Evolutionary conservation across 2,329 filamentous ascomycete species (phyloP).

Genomic region (Saccharata proteae): DNA sequence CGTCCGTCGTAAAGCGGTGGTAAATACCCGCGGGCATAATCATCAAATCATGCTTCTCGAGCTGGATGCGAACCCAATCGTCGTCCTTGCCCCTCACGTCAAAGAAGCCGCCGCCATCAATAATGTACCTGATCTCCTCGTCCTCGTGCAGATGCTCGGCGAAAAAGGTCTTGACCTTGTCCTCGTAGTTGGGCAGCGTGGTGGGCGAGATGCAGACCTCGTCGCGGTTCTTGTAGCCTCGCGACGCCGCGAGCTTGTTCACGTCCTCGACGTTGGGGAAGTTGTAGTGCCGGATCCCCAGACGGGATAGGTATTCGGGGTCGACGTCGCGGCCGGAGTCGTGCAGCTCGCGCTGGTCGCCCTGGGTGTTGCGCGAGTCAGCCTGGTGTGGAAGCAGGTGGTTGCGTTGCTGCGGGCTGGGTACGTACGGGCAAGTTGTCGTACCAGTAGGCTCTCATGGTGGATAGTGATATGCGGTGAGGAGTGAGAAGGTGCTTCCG

Average conservation of each 20-base stretch:
- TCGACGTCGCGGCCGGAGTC: slow-evolving; percentile 65
- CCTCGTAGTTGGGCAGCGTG: slow-evolving; percentile 83
- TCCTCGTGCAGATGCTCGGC: slow-evolving; percentile 94
- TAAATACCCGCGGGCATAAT: slow-evolving; percentile 93
- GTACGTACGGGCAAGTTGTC: slow-evolving; percentile 49
- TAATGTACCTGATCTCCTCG: slow-evolving; percentile 93
- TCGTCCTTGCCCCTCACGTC: slow-evolving; percentile 77
- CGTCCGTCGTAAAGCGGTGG: slow-evolving; percentile 92
- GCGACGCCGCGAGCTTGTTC: slow-evolving; percentile 58
- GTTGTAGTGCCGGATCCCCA: slow-evolving; percentile 72
- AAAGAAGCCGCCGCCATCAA: slow-evolving; percentile 81
- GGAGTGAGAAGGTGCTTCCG: too few relatives aligned
- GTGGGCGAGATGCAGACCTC: slow-evolving; percentile 79
- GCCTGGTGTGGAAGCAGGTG: slow-evolving; percentile 1
- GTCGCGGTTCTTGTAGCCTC: slow-evolving; percentile 89
- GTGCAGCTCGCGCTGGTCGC: slow-evolving; percentile 86
- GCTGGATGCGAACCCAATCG: slow-evolving; percentile 74
- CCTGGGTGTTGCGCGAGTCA: slow-evolving; percentile 38
- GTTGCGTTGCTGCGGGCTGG: slow-evolving; percentile 1
- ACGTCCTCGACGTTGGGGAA: slow-evolving; percentile 55
- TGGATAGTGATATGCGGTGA: too few relatives aligned
- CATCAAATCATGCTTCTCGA: slow-evolving; percentile 82
- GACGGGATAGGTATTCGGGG: slow-evolving; percentile 50
- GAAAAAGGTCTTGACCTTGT: slow-evolving; percentile 91
- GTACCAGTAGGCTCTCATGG: slow-evolving; percentile 61